Evolutionary conservation across 75 land plant species (phyloP).

Genomic region (Adiantum capillusveneris): DNA sequence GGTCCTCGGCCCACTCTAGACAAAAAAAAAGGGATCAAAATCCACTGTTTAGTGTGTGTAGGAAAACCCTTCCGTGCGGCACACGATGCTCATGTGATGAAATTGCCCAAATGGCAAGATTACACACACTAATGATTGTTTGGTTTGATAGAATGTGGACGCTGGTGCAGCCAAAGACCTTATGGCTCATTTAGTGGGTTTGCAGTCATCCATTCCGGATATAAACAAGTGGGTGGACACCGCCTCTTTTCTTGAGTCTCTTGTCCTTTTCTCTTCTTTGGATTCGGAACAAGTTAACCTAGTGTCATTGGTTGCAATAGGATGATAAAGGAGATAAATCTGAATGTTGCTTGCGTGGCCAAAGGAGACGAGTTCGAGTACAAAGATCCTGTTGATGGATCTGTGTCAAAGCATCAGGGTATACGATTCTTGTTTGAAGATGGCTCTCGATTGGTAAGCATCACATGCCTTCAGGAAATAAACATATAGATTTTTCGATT

Average conservation of each 20-base stretch:
- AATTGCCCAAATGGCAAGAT: too few species aligned
- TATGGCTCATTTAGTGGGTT: slow-evolving; percentile 73
- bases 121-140: too few species aligned
- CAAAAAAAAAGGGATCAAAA: too few species aligned
- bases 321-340: slow-evolving; percentile 51
- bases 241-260: too few species aligned
- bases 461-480: too few species aligned
- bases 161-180: slow-evolving; percentile 91
- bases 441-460: slow-evolving; percentile 85
- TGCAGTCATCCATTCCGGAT: slow-evolving; percentile 74
- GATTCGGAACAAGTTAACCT: too few species aligned
- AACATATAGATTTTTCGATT: too few species aligned
- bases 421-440: slow-evolving; percentile 89
- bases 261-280: too few species aligned
- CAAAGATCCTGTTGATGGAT: slow-evolving; percentile 98
- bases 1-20: too few species aligned
- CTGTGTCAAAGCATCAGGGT: slow-evolving; percentile 95
- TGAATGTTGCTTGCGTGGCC: slow-evolving; percentile 73
- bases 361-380: slow-evolving; percentile 98
- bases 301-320: slow-evolving; percentile 40
- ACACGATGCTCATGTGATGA: too few species aligned
- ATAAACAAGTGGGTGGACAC: slow-evolving; percentile 70
- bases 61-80: too few species aligned
- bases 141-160: slow-evolving; percentile 86
- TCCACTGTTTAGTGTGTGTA: too few species aligned